Base-by-base conservation (phyloP, 139 green algal species). In the Chlamydomonas applanata region DNA sequence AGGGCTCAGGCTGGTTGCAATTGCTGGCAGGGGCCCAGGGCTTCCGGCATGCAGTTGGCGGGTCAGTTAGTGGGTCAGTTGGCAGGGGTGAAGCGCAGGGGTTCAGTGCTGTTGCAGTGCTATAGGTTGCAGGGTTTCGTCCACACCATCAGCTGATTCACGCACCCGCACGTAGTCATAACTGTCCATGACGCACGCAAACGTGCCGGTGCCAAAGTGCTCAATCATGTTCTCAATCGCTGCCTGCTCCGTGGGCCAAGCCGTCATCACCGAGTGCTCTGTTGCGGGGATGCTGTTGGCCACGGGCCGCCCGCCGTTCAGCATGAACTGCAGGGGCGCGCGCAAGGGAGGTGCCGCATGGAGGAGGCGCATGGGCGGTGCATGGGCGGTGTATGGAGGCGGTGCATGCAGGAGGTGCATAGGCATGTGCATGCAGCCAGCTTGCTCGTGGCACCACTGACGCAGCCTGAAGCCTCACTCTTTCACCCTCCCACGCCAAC, bases 181-280 rank as follows among this genome's bases (percentile, higher is more conserved):
- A 61, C 74, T 90, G 82, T 97, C 93, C 92, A 97, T 96, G 16
- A 97, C 93, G 46, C 78, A 89, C 5, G 92, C 88, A 82, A 92
- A 97, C 2, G 92, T 20, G 25, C 92, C 92, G 2, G 71, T 82
- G 7, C 93, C 93, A 77, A 93, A 97, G 30, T 92, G 79, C 0
- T 87, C 63, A 33, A 97, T 94, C 93, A 98, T 97, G 84, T 96
- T 97, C 44, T 85, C 40, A 9, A 98, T 89, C 1, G 93, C 93
- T 0, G 81, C 85, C 24, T 62, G 44, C 84, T 97, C 93, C 22
- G 80, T 88, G 13, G 82, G 81, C 93, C 93, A 98, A 9, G 89
- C 77, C 22, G 90, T 98, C 93, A 98, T 98, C 14, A 98, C 93
- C 30, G 77, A 90, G 86, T 97, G 93, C 83, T 97, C 93, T 11